Evolutionary conservation across 2,329 filamentous ascomycete species (phyloP).

Genomic region (Setomelanomma holmii): DNA sequence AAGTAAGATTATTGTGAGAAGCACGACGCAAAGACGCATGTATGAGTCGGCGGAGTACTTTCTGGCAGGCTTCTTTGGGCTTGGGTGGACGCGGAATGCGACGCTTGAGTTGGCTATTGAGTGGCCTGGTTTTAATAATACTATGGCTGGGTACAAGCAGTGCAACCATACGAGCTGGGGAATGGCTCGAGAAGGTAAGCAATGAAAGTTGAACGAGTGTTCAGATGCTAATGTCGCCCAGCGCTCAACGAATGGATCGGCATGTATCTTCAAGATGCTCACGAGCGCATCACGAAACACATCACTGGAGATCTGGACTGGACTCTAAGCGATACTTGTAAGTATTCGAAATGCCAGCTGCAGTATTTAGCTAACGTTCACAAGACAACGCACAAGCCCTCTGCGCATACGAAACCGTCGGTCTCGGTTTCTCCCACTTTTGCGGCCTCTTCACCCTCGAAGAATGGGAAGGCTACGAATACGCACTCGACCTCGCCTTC

Average conservation of each 20-base stretch:
- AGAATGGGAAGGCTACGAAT: slow-evolving; percentile 77
- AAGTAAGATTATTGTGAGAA: slow-evolving; percentile 75
- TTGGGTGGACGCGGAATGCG: slow-evolving; percentile 75
- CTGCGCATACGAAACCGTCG: slow-evolving; percentile 81
- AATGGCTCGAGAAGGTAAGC: slow-evolving; percentile 57
- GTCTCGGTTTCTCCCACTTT: slow-evolving; percentile 76
- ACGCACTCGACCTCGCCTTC: slow-evolving; percentile 72
- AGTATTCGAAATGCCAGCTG: slow-evolving; percentile 34
- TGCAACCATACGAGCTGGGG: slow-evolving; percentile 67
- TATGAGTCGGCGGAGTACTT: slow-evolving; percentile 79
- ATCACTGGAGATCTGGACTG: slow-evolving; percentile 50
- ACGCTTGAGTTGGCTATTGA: slow-evolving; percentile 78
- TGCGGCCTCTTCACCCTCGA: slow-evolving; percentile 77
- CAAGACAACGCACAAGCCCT: slow-evolving; percentile 72
- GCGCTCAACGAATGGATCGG: slow-evolving; percentile 66
- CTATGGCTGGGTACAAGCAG: slow-evolving; percentile 70
- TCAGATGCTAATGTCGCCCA: slow-evolving; percentile 44
- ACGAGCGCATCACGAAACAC: slow-evolving; percentile 64
- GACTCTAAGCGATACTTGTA: slow-evolving; percentile 45
- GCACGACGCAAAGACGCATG: slow-evolving; percentile 80
- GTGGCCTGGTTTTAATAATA: slow-evolving; percentile 69
- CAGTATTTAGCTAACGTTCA: slow-evolving; percentile 15
- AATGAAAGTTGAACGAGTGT: too few species aligned
- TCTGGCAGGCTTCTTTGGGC: slow-evolving; percentile 78
- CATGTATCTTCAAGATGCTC: slow-evolving; percentile 71